phyloP scores from a whole-genome alignment of 2,329 filamentous ascomycete genomes.

The Dactylella cylindrospora region DNA sequence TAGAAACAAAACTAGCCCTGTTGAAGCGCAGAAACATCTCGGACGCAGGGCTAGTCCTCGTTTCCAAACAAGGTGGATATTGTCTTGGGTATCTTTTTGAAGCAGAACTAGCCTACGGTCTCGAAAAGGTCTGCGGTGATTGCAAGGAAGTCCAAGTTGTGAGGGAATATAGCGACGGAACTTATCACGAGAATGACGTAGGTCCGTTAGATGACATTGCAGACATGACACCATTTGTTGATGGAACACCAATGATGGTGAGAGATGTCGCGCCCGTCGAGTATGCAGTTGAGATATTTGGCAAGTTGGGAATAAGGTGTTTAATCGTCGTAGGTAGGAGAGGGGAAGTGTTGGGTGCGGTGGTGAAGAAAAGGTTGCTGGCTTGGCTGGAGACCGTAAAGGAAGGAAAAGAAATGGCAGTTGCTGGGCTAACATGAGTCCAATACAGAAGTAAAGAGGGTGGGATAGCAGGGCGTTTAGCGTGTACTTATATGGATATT shows the following conservation, averaged over 20 bases:
- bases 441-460: no score
- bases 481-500: no score
- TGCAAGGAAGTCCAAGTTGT: slow-evolving; percentile 42
- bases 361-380: slow-evolving; percentile 63
- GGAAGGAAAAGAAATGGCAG: slow-evolving; percentile 4
- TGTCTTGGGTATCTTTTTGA: slow-evolving; percentile 61
- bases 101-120: slow-evolving; percentile 58
- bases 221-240: slow-evolving; percentile 57
- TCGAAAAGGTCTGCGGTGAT: slow-evolving; percentile 51
- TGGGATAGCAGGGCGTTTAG: no score
- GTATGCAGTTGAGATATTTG: slow-evolving; percentile 63
- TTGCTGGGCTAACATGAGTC: no score
- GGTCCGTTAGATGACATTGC: slow-evolving; percentile 50
- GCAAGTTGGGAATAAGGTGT: slow-evolving; percentile 60
- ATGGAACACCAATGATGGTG: slow-evolving; percentile 59
- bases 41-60: slow-evolving; percentile 62
- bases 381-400: slow-evolving; percentile 57
- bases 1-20: slow-evolving; percentile 56
- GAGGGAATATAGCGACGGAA: not conserved
- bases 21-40: slow-evolving; percentile 58
- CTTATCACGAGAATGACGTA: slow-evolving; percentile 46
- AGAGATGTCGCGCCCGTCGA: slow-evolving; percentile 60
- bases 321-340: slow-evolving; percentile 60
- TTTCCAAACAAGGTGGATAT: slow-evolving; percentile 54
- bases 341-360: slow-evolving; percentile 57